Percentiles rank a stretch among this genome's conserved stretches.
These are phyloP conservation scores for Talaromyces atroroseus DNA, from an alignment of 2,329 filamentous ascomycete genomes.

Conservation along the genomic window DNA sequence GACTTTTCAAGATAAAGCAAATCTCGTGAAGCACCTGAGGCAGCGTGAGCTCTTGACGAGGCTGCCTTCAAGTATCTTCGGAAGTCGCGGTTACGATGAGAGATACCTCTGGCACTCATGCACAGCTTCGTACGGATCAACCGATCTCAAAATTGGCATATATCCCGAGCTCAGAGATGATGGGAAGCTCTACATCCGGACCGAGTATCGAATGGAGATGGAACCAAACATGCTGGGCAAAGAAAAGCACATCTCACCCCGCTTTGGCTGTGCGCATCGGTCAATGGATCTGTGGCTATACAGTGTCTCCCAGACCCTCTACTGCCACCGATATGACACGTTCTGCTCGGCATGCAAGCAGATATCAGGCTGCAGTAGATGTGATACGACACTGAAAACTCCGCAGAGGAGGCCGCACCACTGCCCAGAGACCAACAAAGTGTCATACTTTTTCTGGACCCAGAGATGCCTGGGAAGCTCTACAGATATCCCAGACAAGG, in stretches of 20 bases:
- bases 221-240: conserved; percentile 31
- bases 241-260: conserved; percentile 34
- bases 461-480: conserved; percentile 29
- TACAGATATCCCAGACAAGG: conserved; percentile 23
- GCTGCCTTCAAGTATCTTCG: conserved; percentile 24
- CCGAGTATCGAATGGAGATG: conserved; percentile 33
- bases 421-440: conserved; percentile 21
- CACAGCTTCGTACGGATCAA: conserved; percentile 29
- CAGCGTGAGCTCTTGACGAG: conserved; percentile 24
- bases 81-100: conserved; percentile 21
- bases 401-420: conserved; percentile 29
- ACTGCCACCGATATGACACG: conserved; percentile 30
- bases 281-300: conserved; percentile 37
- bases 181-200: conserved; percentile 28
- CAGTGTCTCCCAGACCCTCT: conserved; percentile 32
- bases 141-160: conserved; percentile 29
- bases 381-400: conserved; percentile 29
- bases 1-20: conserved; percentile 33
- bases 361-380: conserved; percentile 33
- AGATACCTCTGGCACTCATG: conserved; percentile 37
- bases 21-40: conserved; percentile 29
- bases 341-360: conserved; percentile 31
- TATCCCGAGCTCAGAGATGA: conserved; percentile 31
- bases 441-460: conserved; percentile 33
- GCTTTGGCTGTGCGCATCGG: conserved; percentile 36